Conservation (phyloP, 805 yeast genomes). For the Suhomyces prunicola region DNA sequence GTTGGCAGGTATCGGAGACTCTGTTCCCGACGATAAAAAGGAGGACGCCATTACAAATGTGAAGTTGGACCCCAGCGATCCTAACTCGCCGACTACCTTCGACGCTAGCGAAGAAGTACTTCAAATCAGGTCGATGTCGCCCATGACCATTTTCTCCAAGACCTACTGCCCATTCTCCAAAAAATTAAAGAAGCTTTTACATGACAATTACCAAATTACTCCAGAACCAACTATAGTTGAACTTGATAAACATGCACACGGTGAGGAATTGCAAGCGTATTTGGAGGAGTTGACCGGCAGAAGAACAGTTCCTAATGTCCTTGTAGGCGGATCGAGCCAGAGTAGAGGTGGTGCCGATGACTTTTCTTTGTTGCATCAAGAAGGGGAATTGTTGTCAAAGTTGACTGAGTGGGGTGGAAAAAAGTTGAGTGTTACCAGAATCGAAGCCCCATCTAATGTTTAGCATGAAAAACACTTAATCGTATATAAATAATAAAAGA, state of each 20-base stretch:
- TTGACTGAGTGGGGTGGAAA: constrained; percentile 65
- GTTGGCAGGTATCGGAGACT: neutral
- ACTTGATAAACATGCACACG: constrained; percentile 76
- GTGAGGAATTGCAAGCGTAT: constrained; percentile 69
- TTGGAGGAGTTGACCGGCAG: constrained; percentile 70
- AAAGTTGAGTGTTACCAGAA: constrained; percentile 45
- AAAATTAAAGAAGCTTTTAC: constrained; percentile 63
- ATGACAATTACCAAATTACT: constrained; percentile 59
- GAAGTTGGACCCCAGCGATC: constrained; percentile 1
- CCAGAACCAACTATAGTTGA: constrained; percentile 79
- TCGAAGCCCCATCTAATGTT: constrained; percentile 56
- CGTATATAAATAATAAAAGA: neutral
- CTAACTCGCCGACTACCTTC: constrained; percentile 12
- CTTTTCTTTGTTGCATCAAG: constrained; percentile 56
- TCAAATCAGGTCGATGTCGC: constrained; percentile 56
- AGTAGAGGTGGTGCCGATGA: constrained; percentile 92
- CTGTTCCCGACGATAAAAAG: constrained; percentile 6
- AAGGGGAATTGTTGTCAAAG: constrained; percentile 48
- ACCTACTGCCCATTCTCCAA: constrained; percentile 73
- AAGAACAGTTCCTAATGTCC: constrained; percentile 85
- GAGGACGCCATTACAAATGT: constrained; percentile 6
- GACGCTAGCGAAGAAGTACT: constrained; percentile 44
- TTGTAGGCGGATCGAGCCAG: constrained; percentile 55
- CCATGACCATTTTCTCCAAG: constrained; percentile 60
- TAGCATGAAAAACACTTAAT: constrained; percentile 8